Conservation (phyloP, 164 flowering plant genomes). For the Platanus orientalis region DNA sequence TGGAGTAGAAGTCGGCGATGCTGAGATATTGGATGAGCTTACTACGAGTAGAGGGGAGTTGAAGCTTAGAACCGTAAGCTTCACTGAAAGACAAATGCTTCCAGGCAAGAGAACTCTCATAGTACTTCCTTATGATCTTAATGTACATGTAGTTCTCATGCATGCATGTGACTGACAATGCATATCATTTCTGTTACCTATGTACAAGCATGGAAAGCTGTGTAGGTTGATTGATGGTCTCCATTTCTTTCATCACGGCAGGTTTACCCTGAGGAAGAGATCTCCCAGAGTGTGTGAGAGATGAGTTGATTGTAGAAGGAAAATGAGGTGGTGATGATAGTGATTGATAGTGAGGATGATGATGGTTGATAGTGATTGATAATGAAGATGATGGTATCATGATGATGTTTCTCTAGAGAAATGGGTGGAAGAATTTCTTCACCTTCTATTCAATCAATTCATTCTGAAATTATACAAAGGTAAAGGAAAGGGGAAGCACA, state of each 20-base stretch:
- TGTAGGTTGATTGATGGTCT: not conserved
- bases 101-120: not conserved
- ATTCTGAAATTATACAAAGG: too few relatives aligned
- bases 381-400: not conserved
- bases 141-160: not conserved
- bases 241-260: not conserved
- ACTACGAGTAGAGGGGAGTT: conserved; percentile 58
- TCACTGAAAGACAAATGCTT: conserved; percentile 15
- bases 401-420: not conserved
- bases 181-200: too few relatives aligned
- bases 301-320: not conserved
- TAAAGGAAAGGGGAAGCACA: too few relatives aligned
- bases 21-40: conserved; percentile 54
- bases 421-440: not conserved
- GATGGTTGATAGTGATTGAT: too few relatives aligned
- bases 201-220: not conserved
- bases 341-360: not conserved
- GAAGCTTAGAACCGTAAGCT: conserved; percentile 41
- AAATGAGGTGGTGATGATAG: not conserved
- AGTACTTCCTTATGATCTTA: not conserved
- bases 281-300: not conserved
- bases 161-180: too few relatives aligned
- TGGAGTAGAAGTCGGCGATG: conserved; percentile 28
- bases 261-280: conserved; percentile 16
- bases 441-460: not conserved